A percentile compares a stretch with the other conserved stretches of the same genome.
Evolutionary conservation across 495 filamentous ascomycete species (phyloP).

Genomic region (Hyphodiscus hymeniophilus): DNA sequence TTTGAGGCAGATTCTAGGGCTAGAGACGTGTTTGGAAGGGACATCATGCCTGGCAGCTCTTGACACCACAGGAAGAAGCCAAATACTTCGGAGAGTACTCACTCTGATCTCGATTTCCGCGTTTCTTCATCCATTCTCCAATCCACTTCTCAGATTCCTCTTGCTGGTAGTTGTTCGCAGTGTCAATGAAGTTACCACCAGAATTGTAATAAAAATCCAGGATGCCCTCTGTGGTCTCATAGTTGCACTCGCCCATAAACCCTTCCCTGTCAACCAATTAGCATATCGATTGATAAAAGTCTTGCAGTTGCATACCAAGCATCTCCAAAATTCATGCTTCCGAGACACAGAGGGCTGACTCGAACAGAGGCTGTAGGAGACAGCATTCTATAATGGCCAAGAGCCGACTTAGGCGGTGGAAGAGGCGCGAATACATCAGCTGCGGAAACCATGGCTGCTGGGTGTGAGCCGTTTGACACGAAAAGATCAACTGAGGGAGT

Average conservation of each 20-base stretch:
- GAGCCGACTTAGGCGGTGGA: conserved; percentile 35
- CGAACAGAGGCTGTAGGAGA: conserved; percentile 48
- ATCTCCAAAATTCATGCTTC: conserved; percentile 55
- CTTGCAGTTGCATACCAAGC: conserved; percentile 33
- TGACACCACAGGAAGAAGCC: no score
- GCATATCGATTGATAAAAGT: not conserved
- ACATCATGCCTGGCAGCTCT: no score
- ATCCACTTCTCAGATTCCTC: conserved; percentile 65
- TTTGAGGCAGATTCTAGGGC: no score
- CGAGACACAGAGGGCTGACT: conserved; percentile 54
- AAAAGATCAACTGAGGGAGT: no score
- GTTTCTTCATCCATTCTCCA: conserved; percentile 63
- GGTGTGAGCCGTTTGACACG: no score
- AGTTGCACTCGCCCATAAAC: conserved; percentile 50
- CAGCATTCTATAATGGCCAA: conserved; percentile 51
- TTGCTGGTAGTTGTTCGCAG: conserved; percentile 25
- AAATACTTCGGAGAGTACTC: no score
- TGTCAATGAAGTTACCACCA: conserved; percentile 77
- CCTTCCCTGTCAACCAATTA: conserved; percentile 20
- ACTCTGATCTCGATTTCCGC: conserved; percentile 42
- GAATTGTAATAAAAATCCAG: conserved; percentile 58
- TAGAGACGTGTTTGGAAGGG: no score
- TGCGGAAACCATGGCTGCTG: not conserved
- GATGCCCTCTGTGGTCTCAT: conserved; percentile 53
- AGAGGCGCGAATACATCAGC: conserved; percentile 2